Percentiles rank a stretch among this genome's conserved stretches.
phyloP scores from a whole-genome alignment of 768 basidiomycete genomes.

The Termitomyces sp. region DNA sequence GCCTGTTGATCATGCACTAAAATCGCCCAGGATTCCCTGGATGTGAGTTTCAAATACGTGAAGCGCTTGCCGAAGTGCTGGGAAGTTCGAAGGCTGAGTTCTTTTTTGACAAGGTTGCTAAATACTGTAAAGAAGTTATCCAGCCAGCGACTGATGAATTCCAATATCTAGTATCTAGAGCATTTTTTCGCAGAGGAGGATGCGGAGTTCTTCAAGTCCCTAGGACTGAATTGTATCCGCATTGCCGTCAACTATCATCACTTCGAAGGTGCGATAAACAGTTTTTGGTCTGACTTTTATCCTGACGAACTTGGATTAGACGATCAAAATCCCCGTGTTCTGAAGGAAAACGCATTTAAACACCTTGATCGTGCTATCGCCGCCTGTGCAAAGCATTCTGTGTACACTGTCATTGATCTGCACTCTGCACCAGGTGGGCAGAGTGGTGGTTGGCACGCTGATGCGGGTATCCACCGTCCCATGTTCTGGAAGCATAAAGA shows the following conservation, averaged over 20 bases:
- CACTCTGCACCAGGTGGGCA: conserved; percentile 76
- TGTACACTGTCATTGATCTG: conserved; percentile 77
- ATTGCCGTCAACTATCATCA: conserved; percentile 71
- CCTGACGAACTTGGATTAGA: conserved; percentile 25
- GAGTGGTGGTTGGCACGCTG: conserved; percentile 77
- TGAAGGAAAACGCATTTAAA: conserved; percentile 73
- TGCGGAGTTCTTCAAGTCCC: conserved; percentile 70
- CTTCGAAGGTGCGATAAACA: conserved; percentile 47
- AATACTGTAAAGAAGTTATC: neutral
- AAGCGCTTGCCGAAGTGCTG: conserved; percentile 58
- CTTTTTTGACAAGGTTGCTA: conserved; percentile 76
- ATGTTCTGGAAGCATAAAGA: conserved; percentile 82
- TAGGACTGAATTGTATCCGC: conserved; percentile 79
- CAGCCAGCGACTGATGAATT: neutral
- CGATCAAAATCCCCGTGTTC: conserved; percentile 74
- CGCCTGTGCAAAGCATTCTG: conserved; percentile 67
- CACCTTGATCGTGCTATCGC: conserved; percentile 78
- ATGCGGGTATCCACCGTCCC: conserved; percentile 65
- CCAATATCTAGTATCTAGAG: conserved; percentile 61
- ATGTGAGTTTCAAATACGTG: conserved; percentile 75
- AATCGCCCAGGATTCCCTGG: conserved; percentile 62
- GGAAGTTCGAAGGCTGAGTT: conserved; percentile 65
- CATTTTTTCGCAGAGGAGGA: conserved; percentile 78
- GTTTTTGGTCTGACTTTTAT: neutral
- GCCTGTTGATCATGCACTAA: neutral